These are phyloP conservation scores for Amylostereum areolatum DNA, from an alignment of 1,284 basidiomycete species.

Conservation along the genomic window DNA sequence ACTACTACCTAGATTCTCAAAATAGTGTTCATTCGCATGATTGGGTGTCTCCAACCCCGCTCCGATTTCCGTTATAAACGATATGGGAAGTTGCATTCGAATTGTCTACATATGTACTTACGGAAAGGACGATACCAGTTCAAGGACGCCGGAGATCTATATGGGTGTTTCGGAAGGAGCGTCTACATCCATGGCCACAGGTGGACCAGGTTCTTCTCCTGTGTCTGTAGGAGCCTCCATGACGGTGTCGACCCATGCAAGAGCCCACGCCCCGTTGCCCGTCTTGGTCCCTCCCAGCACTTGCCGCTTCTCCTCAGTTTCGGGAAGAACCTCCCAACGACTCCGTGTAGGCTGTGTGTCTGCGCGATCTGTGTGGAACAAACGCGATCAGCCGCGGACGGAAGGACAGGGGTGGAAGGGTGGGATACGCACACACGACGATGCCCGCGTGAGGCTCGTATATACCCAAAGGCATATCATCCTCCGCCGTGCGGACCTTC, in stretches of 20 bases:
- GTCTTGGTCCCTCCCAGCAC: conserved; percentile 67
- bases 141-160: no score
- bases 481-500: conserved; percentile 21
- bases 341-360: conserved; percentile 65
- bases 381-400: conserved; percentile 5
- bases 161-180: no score
- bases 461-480: conserved; percentile 45
- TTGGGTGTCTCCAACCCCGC: no score
- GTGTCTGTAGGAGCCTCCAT: conserved; percentile 42
- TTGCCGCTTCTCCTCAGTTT: conserved; percentile 33
- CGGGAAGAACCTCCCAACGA: conserved; percentile 55
- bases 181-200: background rate
- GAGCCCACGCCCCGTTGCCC: conserved; percentile 70
- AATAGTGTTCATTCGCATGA: no score
- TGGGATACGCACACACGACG: conserved; percentile 51
- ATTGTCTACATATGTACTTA: no score
- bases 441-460: conserved; percentile 72
- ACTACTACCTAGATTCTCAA: no score
- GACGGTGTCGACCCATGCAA: conserved; percentile 72
- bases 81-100: no score
- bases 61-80: no score
- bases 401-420: conserved; percentile 3
- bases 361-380: conserved; percentile 44
- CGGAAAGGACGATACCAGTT: no score
- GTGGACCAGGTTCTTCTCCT: background rate